These are phyloP conservation scores for Sporothrix schenckii DNA, from an alignment of 2,329 filamentous ascomycete genomes.

Conservation along the genomic window DNA sequence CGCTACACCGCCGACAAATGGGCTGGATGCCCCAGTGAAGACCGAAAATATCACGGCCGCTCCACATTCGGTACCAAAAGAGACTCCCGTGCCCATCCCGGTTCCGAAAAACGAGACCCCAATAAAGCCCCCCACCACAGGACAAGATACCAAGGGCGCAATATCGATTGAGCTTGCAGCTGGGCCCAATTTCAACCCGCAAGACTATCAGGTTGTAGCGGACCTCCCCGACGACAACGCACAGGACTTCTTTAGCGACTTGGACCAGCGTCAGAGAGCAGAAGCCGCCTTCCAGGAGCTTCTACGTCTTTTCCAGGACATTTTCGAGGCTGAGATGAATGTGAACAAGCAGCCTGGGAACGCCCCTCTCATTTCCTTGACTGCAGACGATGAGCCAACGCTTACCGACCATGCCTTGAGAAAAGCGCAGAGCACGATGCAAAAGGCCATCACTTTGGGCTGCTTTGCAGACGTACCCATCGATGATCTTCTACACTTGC, in stretches of 20 bases:
- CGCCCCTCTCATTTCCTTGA: conserved; percentile 58
- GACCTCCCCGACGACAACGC: conserved; percentile 56
- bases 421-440: conserved; percentile 72
- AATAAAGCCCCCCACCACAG: not conserved
- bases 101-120: conserved; percentile 11
- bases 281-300: conserved; percentile 73
- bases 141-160: conserved; percentile 33
- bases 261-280: conserved; percentile 81
- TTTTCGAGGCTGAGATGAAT: conserved; percentile 78
- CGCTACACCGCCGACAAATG: conserved; percentile 7
- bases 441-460: conserved; percentile 69
- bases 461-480: conserved; percentile 72
- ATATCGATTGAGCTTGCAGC: conserved; percentile 56
- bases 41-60: not conserved
- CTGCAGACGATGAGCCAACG: conserved; percentile 63
- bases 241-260: conserved; percentile 61
- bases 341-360: conserved; percentile 58
- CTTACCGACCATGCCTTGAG: conserved; percentile 70
- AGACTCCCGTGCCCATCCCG: conserved; percentile 15
- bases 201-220: conserved; percentile 56
- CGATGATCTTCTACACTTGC: conserved; percentile 72
- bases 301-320: conserved; percentile 67
- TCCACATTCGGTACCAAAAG: not conserved
- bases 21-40: not conserved
- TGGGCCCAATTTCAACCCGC: conserved; percentile 50